Evolutionary conservation across 2,329 filamentous ascomycete genomes (phyloP).

Genomic region (Torrubiella hemipterigena): DNA sequence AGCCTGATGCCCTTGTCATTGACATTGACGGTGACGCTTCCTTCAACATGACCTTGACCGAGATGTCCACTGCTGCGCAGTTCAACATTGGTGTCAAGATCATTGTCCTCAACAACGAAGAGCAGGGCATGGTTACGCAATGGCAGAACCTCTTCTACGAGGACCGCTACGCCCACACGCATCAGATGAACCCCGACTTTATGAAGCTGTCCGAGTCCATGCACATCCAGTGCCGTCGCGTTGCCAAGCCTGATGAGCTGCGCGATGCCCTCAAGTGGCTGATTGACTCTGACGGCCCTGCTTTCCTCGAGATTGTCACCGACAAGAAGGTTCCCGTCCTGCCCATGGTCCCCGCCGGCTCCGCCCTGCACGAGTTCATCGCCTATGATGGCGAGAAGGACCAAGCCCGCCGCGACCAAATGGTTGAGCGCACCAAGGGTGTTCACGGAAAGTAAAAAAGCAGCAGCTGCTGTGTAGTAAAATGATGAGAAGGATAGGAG

Average conservation of each 20-base stretch:
- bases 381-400: constrained; percentile 20
- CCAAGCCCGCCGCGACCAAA: background rate
- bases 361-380: constrained; percentile 83
- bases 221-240: constrained; percentile 65
- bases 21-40: constrained; percentile 98
- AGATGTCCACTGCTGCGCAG: constrained; percentile 84
- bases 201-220: constrained; percentile 88
- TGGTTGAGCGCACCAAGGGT: background rate
- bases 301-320: constrained; percentile 81
- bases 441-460: background rate
- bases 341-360: constrained; percentile 89
- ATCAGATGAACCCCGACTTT: constrained; percentile 84
- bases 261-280: constrained; percentile 75
- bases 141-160: constrained; percentile 95
- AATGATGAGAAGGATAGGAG: too few species aligned
- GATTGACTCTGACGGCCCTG: constrained; percentile 80
- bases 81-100: constrained; percentile 97
- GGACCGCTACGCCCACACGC: constrained; percentile 76
- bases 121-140: constrained; percentile 94
- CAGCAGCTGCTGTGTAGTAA: too few species aligned
- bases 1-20: constrained; percentile 69
- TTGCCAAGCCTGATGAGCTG: constrained; percentile 64
- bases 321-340: constrained; percentile 91
- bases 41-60: constrained; percentile 96
- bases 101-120: constrained; percentile 90